phyloP scores from a whole-genome alignment of 169 alveolate genomes.

The Plasmodium gallinaceum region DNA sequence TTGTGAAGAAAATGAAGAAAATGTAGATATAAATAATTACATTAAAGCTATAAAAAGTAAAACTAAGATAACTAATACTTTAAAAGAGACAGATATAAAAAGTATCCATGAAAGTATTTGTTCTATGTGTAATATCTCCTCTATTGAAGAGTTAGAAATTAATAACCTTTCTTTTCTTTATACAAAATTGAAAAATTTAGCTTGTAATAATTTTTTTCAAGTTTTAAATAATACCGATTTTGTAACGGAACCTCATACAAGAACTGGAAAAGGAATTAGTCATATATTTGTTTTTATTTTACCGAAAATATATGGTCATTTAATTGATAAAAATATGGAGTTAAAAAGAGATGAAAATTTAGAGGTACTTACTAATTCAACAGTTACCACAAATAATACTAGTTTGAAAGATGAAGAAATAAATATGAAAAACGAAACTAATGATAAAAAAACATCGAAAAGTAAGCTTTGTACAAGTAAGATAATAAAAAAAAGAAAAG shows the following conservation, averaged over 20 bases:
- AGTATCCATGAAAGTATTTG: conserved; percentile 42
- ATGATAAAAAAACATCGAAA: conserved; percentile 11
- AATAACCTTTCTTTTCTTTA: conserved; percentile 31
- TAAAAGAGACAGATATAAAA: conserved; percentile 33
- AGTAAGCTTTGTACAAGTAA: conserved; percentile 22
- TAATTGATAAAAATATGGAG: conserved; percentile 37
- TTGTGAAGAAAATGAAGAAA: conserved; percentile 21
- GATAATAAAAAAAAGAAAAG: conserved; percentile 39
- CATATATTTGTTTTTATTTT: conserved; percentile 48
- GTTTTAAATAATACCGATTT: conserved; percentile 36
- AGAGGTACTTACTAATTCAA: conserved; percentile 27
- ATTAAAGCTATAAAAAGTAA: conserved; percentile 39
- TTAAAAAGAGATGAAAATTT: conserved; percentile 7
- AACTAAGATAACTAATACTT: conserved; percentile 10
- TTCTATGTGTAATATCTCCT: conserved; percentile 41
- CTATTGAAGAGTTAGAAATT: conserved; percentile 45
- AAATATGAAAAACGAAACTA: conserved; percentile 20
- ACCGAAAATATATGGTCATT: conserved; percentile 32
- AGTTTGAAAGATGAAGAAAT: conserved; percentile 53
- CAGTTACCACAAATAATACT: conserved; percentile 32
- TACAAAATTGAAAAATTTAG: conserved; percentile 51
- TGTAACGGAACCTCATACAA: conserved; percentile 57
- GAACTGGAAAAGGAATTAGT: conserved; percentile 67
- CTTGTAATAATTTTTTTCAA: conserved; percentile 62
- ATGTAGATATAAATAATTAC: conserved; percentile 26